Evolutionary conservation across 2,329 filamentous ascomycete genomes (phyloP), one percentile per base, ranked within the genome.

Genomic region (Tolypocladium guangdongense): DNA sequence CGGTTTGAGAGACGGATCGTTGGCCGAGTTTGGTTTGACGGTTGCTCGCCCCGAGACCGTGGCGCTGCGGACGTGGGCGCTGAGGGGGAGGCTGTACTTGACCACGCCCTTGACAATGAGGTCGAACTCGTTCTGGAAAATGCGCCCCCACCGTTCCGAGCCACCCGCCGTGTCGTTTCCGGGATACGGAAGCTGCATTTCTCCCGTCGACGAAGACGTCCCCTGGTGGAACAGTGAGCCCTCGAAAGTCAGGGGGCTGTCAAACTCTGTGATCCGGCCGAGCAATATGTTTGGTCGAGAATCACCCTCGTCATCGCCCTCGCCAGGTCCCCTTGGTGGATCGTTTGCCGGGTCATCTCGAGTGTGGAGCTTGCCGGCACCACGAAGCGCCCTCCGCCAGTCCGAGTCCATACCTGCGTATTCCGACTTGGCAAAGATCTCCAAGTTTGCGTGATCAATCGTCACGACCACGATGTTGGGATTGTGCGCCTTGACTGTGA

Each of bases 381-480:
- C 59, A 53, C 64, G 58, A 43, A 64, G 64, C 38, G 65, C 65
- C 22, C 74, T 73, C 77, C 79, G 78, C 80, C 81, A 83, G 63
- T 82, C 77, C 30, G 75, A 78, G 61, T 83, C 81, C 8, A 77
- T 78, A n/a, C 88, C 88, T 14, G 92, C 87, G 65, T 92, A 88
- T 56, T 88, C 89, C 55, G 90, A 96, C 70, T 95, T 96, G 33
- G 93, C 93, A 69, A 97, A 97, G 35, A 99, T 81, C 63, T 95
- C 90, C 54, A 97, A 78, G 66, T 97, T 90, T 64, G 95, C 86
- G 48, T 91, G 84, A 58, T 88, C 84, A 38, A 99, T 83, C 2
- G 87, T 87, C 43, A 99, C 87, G 2, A 90, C 84, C 39, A 97
- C 87, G 41, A 96, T 84, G 61, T 97, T 99, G 1, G 92, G 91